phyloP scores from a whole-genome alignment of 2,329 filamentous ascomycete species.

The Macroventuria anomochaeta region DNA sequence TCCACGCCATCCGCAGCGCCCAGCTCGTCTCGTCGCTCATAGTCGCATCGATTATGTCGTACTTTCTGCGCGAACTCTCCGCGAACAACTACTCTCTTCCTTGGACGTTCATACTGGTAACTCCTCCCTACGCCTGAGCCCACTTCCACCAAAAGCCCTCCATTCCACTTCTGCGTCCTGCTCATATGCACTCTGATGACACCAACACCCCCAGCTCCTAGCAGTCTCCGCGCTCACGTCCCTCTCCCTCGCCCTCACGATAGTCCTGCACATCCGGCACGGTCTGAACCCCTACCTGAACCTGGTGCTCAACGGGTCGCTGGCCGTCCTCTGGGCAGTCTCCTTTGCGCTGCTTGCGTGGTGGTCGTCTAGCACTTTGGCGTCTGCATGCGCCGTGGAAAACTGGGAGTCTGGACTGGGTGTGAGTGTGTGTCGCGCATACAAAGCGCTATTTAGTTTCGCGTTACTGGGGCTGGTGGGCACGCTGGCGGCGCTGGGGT shows the following conservation, averaged over 20 bases:
- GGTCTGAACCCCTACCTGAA: slow-evolving; percentile 62
- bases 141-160: too few species aligned
- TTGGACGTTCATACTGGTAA: slow-evolving; percentile 67
- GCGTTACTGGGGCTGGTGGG: slow-evolving; percentile 56
- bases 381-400: slow-evolving; percentile 56
- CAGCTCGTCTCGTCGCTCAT: slow-evolving; percentile 56
- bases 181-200: not conserved
- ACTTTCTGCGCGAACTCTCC: slow-evolving; percentile 62
- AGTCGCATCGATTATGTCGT: slow-evolving; percentile 61
- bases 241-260: slow-evolving; percentile 55
- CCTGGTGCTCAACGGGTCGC: slow-evolving; percentile 55
- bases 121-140: too few species aligned
- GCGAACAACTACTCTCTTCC: slow-evolving; percentile 60
- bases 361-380: slow-evolving; percentile 61
- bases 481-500: slow-evolving; percentile 55
- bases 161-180: not conserved
- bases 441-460: slow-evolving; percentile 67
- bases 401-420: slow-evolving; percentile 63
- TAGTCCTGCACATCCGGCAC: slow-evolving; percentile 58
- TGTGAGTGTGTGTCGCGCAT: slow-evolving; percentile 63
- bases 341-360: slow-evolving; percentile 60
- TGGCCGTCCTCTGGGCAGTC: slow-evolving; percentile 60
- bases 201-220: slow-evolving; percentile 53
- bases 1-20: slow-evolving; percentile 51
- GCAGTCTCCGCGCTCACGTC: slow-evolving; percentile 60